Evolutionary conservation across 2,329 filamentous ascomycete genomes (phyloP).

Genomic region (Amesomyces nigricolor): DNA sequence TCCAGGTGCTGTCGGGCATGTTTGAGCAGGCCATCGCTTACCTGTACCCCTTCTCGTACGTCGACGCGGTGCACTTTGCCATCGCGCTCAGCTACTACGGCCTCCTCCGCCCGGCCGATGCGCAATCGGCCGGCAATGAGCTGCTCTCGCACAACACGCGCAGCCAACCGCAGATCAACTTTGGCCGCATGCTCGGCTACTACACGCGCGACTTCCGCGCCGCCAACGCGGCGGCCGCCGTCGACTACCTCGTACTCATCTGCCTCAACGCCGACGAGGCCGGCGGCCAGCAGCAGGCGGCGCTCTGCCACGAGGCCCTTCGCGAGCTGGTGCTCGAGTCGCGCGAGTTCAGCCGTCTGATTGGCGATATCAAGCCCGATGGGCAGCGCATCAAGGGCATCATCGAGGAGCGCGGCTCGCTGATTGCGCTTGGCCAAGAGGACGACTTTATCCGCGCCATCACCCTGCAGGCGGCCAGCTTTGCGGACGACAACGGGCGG

Average conservation of each 20-base stretch:
- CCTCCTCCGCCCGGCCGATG: conserved; percentile 79
- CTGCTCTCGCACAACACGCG: conserved; percentile 61
- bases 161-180: conserved; percentile 78
- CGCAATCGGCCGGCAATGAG: conserved; percentile 67
- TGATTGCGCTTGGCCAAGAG: conserved; percentile 76
- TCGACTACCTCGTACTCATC: conserved; percentile 88
- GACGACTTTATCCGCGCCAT: conserved; percentile 87
- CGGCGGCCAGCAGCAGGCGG: conserved; percentile 62
- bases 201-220: conserved; percentile 96
- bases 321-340: conserved; percentile 95
- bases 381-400: conserved; percentile 79
- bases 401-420: conserved; percentile 75
- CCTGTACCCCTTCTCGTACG: conserved; percentile 84
- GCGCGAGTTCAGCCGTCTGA: conserved; percentile 85
- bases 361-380: conserved; percentile 85
- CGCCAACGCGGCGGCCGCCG: conserved; percentile 79
- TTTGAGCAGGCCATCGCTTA: conserved; percentile 92
- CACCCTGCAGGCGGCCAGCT: conserved; percentile 83
- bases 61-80: conserved; percentile 92
- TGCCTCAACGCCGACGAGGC: conserved; percentile 74
- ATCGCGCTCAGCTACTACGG: conserved; percentile 87
- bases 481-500: conserved; percentile 89
- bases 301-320: conserved; percentile 84
- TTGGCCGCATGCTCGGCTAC: conserved; percentile 86
- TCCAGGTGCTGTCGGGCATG: conserved; percentile 84